Evolutionary conservation across 495 filamentous ascomycete genomes (phyloP).

Genomic region (Trichoderma gamsii): DNA sequence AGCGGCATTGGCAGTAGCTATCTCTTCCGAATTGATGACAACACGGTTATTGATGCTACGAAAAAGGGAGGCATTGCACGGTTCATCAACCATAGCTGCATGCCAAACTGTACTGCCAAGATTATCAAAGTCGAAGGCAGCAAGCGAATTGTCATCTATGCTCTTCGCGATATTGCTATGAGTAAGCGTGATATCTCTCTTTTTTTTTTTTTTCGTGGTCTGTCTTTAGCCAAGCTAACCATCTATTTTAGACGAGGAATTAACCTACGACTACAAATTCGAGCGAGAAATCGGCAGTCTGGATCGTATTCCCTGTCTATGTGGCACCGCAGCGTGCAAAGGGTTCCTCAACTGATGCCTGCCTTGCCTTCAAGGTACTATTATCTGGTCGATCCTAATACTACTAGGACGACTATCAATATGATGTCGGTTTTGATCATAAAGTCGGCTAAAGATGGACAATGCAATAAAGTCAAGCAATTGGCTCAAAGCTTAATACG

Average conservation of each 20-base stretch:
- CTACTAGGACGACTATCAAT: not conserved
- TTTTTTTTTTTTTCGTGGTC: not conserved
- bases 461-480: not conserved
- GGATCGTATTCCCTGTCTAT: conserved; percentile 95
- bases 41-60: conserved; percentile 94
- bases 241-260: conserved; percentile 74
- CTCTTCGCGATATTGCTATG: conserved; percentile 84
- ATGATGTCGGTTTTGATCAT: not conserved
- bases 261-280: conserved; percentile 99
- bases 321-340: conserved; percentile 92
- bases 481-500: not conserved
- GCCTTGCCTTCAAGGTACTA: not conserved
- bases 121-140: conserved; percentile 99
- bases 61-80: conserved; percentile 96
- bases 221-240: not conserved
- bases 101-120: conserved; percentile 97
- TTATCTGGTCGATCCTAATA: not conserved
- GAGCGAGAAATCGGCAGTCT: conserved; percentile 91
- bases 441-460: not conserved
- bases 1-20: conserved; percentile 97
- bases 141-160: conserved; percentile 98
- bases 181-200: conserved; percentile 53
- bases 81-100: conserved; percentile 99
- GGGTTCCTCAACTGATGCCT: conserved; percentile 85
- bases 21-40: conserved; percentile 96